Evolutionary conservation across 331 rosid species (phyloP), one percentile per base, ranked within the genome.

Genomic region (Stylosanthes scabra): DNA sequence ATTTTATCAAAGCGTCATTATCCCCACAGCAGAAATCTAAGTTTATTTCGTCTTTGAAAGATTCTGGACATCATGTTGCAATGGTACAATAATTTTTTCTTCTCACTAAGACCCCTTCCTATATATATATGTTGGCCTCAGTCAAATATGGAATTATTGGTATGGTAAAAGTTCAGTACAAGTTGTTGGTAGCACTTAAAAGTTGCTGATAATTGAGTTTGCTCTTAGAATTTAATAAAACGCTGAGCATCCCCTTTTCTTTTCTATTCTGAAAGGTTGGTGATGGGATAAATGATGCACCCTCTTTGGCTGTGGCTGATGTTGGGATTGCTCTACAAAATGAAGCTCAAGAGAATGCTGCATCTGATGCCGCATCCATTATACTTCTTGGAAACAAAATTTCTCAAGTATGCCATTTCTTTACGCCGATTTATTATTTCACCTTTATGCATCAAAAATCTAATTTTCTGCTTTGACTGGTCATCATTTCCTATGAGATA

Each of bases 211-310:
- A 34, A 62, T 64, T 63, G 50, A 67, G 64, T 31, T 57, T 72
- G 65, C 82, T 71, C 58, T 70, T 50, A 45, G 39, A 34, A 40
- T 71, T 59, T 28, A 68, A 54, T 61, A 71, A 52, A 59, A 71
- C 61, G 59, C 13, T 51, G 68, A 37, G 72, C 61, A 62, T 56
- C 65, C 2, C 16, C 25, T 11, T 14, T n/a, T 51, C 15, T 4
- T 25, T 34, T 49, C 15, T 64, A 59, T 81, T 78, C 39, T 62
- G n/a, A 74, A 95, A 95, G 99, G 97, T 95, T 50, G 99, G 99
- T 50, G 99, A 91, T 83, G 97, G 99, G 70, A 95, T 95, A 81
- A 95, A 95, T 75, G 99, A 95, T 74, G 99, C 99, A 68, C 99
- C 99, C 54, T 92, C 97, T 68, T 86, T 95, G 88, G 97, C 97